These are phyloP conservation scores for Aspergillus melleus DNA, from an alignment of 2,329 filamentous ascomycete species.

Conservation along the genomic window DNA sequence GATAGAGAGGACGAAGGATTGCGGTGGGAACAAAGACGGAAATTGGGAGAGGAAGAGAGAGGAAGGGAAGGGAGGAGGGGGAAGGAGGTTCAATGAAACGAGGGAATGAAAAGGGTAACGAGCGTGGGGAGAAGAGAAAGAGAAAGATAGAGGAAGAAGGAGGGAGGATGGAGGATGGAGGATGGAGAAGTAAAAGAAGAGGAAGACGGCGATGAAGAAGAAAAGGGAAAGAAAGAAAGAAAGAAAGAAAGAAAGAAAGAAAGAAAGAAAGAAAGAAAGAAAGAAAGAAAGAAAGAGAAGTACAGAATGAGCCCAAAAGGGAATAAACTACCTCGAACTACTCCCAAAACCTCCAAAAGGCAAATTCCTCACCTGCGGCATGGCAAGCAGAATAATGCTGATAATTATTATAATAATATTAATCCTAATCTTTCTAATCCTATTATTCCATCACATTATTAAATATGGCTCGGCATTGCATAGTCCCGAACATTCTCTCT, in stretches of 20 bases:
- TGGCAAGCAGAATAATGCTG: not conserved
- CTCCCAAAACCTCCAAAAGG: not conserved
- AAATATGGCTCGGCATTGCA: not conserved
- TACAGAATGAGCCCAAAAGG: not conserved
- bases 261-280: no score
- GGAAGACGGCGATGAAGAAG: not conserved
- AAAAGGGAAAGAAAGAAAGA: not conserved
- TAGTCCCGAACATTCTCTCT: not conserved
- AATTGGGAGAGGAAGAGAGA: not conserved
- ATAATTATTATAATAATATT: no score
- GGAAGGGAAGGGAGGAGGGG: not conserved
- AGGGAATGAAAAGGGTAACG: not conserved
- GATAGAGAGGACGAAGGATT: not conserved
- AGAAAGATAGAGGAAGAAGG: slow-evolving; percentile 15
- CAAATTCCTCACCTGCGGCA: not conserved
- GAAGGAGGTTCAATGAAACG: not conserved
- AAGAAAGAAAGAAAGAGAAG: not conserved
- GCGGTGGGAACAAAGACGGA: slow-evolving; percentile 3
- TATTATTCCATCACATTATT: not conserved
- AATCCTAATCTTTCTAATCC: not conserved
- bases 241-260: not conserved
- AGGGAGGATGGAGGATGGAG: slow-evolving; percentile 1
- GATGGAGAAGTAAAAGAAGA: not conserved
- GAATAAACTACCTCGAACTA: not conserved
- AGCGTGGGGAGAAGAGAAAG: slow-evolving; percentile 6